A percentile compares a stretch with the other conserved stretches of the same genome.
These are phyloP conservation scores for Ophiocordyceps australis DNA, from an alignment of 2,329 filamentous ascomycete genomes.

Conservation along the genomic window DNA sequence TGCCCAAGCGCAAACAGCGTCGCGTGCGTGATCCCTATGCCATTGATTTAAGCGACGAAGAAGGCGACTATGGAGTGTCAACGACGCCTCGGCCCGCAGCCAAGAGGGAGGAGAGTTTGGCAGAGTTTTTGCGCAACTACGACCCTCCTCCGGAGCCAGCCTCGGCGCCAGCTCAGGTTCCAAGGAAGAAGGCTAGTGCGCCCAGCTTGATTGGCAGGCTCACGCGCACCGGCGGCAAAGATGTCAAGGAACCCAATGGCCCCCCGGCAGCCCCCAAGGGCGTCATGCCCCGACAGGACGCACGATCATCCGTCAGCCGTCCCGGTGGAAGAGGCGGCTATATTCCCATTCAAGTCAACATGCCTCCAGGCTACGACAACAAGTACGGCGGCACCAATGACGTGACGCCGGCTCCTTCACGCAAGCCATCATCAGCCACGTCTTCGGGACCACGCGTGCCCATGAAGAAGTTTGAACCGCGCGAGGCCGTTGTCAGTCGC, in stretches of 20 bases:
- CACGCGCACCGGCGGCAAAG: constrained; percentile 12
- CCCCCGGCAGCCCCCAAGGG: constrained; percentile 8
- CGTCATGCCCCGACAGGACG: constrained; percentile 8
- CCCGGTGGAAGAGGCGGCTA: constrained; percentile 20
- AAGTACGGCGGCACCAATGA: constrained; percentile 13
- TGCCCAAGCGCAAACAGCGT: constrained; percentile 56
- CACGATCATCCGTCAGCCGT: constrained; percentile 21
- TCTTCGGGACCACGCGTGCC: constrained; percentile 22
- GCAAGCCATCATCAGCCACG: constrained; percentile 5
- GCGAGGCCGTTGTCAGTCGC: constrained; percentile 26
- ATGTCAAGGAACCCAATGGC: constrained; percentile 10
- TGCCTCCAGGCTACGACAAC: constrained; percentile 25
- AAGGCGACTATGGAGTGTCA: constrained; percentile 25
- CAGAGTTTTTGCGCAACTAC: constrained; percentile 55
- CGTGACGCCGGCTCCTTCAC: constrained; percentile 5
- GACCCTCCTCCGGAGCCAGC: constrained; percentile 41
- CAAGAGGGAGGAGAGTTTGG: constrained; percentile 46
- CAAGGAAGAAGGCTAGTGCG: constrained; percentile 47
- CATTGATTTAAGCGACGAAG: constrained; percentile 60
- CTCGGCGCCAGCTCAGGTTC: constrained; percentile 13
- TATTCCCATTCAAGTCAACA: constrained; percentile 33
- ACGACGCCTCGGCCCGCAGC: constrained; percentile 18
- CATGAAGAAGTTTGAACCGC: constrained; percentile 40
- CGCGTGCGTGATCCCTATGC: constrained; percentile 80
- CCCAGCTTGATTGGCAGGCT: constrained; percentile 45